Evolutionary conservation across 352 stramenopile genomes (phyloP).

Genomic region (Phytophthora syringae): DNA sequence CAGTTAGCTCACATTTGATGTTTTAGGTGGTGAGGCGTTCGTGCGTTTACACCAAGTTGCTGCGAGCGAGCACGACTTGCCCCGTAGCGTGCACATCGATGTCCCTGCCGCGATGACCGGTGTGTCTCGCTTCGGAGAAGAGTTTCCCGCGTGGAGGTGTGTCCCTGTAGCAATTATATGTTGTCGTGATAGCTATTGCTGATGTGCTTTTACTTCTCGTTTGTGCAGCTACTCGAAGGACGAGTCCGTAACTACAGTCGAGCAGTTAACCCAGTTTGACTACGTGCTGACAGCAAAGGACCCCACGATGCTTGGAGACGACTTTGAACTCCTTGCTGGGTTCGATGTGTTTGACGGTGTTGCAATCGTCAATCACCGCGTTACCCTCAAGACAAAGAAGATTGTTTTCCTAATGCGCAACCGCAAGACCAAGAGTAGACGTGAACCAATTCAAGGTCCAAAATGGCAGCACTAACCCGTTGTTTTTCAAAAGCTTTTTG

Average conservation of each 20-base stretch:
- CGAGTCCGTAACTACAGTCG: slow-evolving; percentile 54
- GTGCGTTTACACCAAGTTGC: slow-evolving; percentile 59
- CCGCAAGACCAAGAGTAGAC: background rate
- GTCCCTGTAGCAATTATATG: background rate
- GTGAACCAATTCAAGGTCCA: background rate
- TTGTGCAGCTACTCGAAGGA: slow-evolving; percentile 78
- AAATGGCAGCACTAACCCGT: background rate
- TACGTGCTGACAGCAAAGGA: slow-evolving; percentile 67
- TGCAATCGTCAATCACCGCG: slow-evolving; percentile 33
- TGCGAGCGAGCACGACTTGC: slow-evolving; percentile 32
- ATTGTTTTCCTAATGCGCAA: slow-evolving; percentile 70
- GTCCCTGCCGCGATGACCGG: slow-evolving; percentile 95
- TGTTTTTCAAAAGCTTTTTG: background rate
- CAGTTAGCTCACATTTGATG: slow-evolving; percentile 4
- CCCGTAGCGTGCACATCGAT: slow-evolving; percentile 90
- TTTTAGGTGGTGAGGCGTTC: slow-evolving; percentile 74
- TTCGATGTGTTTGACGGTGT: slow-evolving; percentile 64
- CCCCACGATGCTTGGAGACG: slow-evolving; percentile 33
- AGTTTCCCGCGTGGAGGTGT: slow-evolving; percentile 78
- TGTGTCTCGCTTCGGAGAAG: slow-evolving; percentile 90
- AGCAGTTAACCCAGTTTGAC: slow-evolving; percentile 60
- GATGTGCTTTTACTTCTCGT: background rate
- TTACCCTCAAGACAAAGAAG: slow-evolving; percentile 58
- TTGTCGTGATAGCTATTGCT: background rate
- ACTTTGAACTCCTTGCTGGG: slow-evolving; percentile 57